phyloP scores from a whole-genome alignment of 805 yeast genomes.

The Wickerhamiella cacticola region DNA sequence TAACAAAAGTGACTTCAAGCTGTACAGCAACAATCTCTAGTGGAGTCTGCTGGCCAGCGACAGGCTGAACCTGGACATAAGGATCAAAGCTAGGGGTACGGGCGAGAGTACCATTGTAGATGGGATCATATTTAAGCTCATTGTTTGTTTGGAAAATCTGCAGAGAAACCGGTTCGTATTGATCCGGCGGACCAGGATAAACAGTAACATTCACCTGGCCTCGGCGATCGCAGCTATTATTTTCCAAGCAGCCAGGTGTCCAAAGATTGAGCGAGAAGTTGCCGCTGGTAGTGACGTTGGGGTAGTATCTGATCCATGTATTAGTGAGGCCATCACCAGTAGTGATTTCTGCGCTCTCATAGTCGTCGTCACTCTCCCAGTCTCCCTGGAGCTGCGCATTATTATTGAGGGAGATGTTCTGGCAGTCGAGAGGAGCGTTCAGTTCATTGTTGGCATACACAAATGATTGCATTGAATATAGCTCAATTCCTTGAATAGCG shows the following conservation, averaged over 20 bases:
- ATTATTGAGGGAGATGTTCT: conserved; percentile 25
- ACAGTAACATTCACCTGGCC: conserved; percentile 72
- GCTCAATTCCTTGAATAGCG: conserved; percentile 58
- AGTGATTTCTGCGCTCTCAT: conserved; percentile 25
- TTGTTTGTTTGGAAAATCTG: conserved; percentile 70
- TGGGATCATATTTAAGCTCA: conserved; percentile 63
- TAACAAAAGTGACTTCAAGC: conserved; percentile 35
- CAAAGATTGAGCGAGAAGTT: conserved; percentile 56
- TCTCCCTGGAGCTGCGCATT: conserved; percentile 29
- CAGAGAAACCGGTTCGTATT: conserved; percentile 31
- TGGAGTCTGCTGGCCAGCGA: conserved; percentile 23
- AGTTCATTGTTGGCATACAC: conserved; percentile 65
- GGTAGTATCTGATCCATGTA: conserved; percentile 42
- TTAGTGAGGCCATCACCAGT: conserved; percentile 26
- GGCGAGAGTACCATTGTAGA: conserved; percentile 59
- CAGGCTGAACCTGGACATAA: conserved; percentile 27
- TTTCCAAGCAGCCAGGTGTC: conserved; percentile 78
- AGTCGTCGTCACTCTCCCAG: conserved; percentile 20
- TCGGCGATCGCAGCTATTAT: conserved; percentile 54
- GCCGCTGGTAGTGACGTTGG: conserved; percentile 64
- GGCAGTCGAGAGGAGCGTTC: conserved; percentile 53
- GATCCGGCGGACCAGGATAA: conserved; percentile 33
- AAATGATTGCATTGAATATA: conserved; percentile 45
- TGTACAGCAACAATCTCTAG: conserved; percentile 62
- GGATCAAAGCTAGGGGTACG: conserved; percentile 33